These are phyloP conservation scores for Leccinum angustisporum DNA, from an alignment of 1,284 basidiomycete species.

Conservation along the genomic window DNA sequence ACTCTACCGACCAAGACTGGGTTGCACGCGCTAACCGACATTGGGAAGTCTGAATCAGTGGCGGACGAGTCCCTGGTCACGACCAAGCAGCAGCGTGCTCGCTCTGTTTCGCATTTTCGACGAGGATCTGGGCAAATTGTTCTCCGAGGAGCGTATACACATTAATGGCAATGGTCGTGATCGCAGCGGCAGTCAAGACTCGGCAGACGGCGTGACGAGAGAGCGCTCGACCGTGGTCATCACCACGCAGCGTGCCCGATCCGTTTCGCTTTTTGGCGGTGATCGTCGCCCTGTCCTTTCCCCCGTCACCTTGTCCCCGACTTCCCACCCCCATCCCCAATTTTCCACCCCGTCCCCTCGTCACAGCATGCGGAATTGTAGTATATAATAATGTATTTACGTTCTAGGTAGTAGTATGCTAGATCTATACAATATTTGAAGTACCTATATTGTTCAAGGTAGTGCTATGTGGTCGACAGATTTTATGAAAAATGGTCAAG, in stretches of 20 bases:
- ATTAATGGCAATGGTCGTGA: neutral
- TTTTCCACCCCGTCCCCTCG: no score
- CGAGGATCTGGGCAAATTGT: neutral
- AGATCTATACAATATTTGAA: no score
- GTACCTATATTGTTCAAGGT: no score
- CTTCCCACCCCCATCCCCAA: no score
- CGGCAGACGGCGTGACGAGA: neutral
- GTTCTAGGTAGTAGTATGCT: no score
- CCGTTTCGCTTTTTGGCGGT: neutral
- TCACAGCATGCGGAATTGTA: no score
- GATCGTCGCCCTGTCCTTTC: no score
- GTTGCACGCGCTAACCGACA: neutral
- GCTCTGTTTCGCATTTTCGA: neutral
- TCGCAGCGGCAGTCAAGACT: neutral
- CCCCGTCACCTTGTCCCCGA: no score
- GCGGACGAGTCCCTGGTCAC: neutral
- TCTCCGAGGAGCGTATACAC: neutral
- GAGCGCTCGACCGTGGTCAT: neutral
- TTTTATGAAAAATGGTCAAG: no score
- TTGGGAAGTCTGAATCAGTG: neutral
- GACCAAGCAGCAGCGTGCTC: neutral
- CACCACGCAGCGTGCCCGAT: neutral
- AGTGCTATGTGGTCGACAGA: no score
- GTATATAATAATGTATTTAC: no score
- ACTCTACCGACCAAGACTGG: neutral